phyloP scores from a whole-genome alignment of 164 flowering plant genomes.

The Taxillus chinensis region DNA sequence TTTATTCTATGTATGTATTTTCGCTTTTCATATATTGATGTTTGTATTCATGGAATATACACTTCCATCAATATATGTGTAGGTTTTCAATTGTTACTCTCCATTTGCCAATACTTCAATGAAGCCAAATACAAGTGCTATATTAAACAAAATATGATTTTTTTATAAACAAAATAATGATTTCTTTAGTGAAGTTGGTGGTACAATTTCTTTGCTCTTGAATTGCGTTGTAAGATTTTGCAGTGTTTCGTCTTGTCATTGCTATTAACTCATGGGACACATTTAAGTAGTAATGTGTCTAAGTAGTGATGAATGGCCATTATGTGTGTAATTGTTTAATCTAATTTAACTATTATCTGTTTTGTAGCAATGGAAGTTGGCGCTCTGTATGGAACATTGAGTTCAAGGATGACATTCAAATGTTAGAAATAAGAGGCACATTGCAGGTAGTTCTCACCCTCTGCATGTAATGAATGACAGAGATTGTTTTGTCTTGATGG shows the following conservation, averaged over 20 bases:
- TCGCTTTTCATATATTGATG: background rate
- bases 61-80: too few species aligned
- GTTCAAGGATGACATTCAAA: constrained; percentile 68
- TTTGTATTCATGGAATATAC: background rate
- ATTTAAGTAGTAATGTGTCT: background rate
- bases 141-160: too few species aligned
- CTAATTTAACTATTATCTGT: constrained; percentile 4
- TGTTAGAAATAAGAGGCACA: constrained; percentile 61
- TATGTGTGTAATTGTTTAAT: background rate
- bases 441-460: constrained; percentile 46
- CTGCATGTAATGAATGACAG: too few species aligned
- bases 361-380: constrained; percentile 89
- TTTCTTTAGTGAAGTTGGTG: too few species aligned
- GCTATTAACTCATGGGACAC: background rate
- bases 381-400: constrained; percentile 79
- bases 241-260: background rate
- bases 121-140: too few species aligned
- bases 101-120: too few species aligned
- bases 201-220: background rate
- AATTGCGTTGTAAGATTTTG: background rate
- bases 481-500: background rate
- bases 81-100: too few species aligned
- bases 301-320: background rate
- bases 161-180: too few species aligned
- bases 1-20: too few species aligned